Evolutionary conservation across 2,329 filamentous ascomycete genomes (phyloP).

Genomic region (Claviceps fusiformis): DNA sequence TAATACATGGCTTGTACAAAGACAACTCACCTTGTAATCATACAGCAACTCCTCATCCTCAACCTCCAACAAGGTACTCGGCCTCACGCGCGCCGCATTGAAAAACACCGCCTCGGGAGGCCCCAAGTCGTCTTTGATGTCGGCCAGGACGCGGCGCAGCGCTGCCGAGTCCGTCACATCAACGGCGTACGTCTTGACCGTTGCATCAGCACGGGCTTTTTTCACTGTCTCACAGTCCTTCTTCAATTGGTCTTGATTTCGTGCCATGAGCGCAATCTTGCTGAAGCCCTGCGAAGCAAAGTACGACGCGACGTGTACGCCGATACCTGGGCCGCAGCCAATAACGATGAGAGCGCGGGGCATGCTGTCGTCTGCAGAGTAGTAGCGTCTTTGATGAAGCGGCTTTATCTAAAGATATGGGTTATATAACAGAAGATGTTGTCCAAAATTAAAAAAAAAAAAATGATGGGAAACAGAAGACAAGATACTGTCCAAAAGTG

Average conservation of each 20-base stretch:
- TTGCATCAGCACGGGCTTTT: constrained; percentile 15
- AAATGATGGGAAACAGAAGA: no score
- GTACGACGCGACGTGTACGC: constrained; percentile 79
- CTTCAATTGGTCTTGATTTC: constrained; percentile 26
- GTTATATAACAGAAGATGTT: no score
- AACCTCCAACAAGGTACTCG: constrained; percentile 27
- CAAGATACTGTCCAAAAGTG: no score
- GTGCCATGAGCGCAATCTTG: constrained; percentile 34
- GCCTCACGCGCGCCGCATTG: constrained; percentile 36
- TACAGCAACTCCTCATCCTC: constrained; percentile 29
- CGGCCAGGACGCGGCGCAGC: not conserved
- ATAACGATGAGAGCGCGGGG: constrained; percentile 48
- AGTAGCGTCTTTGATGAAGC: no score
- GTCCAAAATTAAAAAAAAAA: no score
- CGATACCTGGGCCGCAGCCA: constrained; percentile 81
- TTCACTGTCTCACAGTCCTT: constrained; percentile 20
- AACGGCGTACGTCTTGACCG: constrained; percentile 26
- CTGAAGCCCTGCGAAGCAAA: constrained; percentile 73
- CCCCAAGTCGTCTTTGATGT: constrained; percentile 16
- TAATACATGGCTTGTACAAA: no score
- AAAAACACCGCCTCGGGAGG: constrained; percentile 35
- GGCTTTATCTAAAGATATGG: no score
- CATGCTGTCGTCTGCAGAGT: not conserved
- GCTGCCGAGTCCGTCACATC: constrained; percentile 26
- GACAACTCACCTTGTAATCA: constrained; percentile 30